phyloP scores from a whole-genome alignment of 2,329 filamentous ascomycete species.

The Arthroderma sp. region DNA sequence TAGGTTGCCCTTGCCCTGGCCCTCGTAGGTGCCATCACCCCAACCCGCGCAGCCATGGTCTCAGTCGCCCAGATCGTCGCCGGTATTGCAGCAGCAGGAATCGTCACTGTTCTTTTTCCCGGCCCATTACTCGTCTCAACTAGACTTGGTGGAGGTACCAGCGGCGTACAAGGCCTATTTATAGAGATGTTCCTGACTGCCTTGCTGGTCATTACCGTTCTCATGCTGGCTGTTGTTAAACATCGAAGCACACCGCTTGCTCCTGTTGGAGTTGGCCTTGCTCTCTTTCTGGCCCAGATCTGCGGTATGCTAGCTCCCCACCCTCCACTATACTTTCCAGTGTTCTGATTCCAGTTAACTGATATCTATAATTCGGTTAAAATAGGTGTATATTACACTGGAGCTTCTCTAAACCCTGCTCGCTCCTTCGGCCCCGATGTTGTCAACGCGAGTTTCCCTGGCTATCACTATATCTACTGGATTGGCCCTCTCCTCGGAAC shows the following conservation, averaged over 20 bases:
- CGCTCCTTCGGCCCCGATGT: constrained; percentile 37
- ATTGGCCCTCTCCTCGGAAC: constrained; percentile 34
- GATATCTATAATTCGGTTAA: background rate
- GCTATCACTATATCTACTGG: constrained; percentile 41
- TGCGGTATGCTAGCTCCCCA: constrained; percentile 21
- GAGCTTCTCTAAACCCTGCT: constrained; percentile 36
- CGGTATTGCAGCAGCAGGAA: constrained; percentile 45
- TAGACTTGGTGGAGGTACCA: constrained; percentile 40
- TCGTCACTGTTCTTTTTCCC: constrained; percentile 47
- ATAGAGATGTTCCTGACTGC: constrained; percentile 55
- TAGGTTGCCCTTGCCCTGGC: constrained; percentile 46
- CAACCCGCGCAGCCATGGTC: constrained; percentile 39
- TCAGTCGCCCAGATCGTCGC: constrained; percentile 46
- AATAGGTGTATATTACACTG: constrained; percentile 35
- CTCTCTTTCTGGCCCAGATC: constrained; percentile 51
- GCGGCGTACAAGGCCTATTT: constrained; percentile 47
- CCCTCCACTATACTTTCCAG: background rate
- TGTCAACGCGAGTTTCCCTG: constrained; percentile 32
- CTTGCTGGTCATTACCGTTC: constrained; percentile 50
- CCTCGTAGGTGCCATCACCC: constrained; percentile 45
- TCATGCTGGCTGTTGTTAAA: constrained; percentile 61
- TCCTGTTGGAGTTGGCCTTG: constrained; percentile 57
- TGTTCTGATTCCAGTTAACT: background rate
- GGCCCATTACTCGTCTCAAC: constrained; percentile 44
- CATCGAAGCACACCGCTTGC: constrained; percentile 59